A percentile compares a stretch with the other conserved stretches of the same genome.
Evolutionary conservation across 1,284 basidiomycete genomes (phyloP).

Genomic region (Ganoderma lucidum): DNA sequence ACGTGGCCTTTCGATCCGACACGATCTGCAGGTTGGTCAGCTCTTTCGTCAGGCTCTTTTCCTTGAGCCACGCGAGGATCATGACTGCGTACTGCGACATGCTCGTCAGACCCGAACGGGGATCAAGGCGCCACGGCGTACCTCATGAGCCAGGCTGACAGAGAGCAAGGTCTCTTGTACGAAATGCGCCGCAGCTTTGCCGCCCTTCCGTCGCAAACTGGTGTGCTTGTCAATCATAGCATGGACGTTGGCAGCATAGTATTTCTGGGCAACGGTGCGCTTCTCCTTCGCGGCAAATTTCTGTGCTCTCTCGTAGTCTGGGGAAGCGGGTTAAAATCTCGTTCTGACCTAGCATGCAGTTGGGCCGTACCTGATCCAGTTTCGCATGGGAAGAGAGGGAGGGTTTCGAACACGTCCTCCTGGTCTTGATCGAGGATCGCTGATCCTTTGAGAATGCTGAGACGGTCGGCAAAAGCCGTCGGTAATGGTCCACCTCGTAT

Average conservation of each 20-base stretch:
- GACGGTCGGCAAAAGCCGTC: neutral
- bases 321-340: neutral
- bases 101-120: neutral
- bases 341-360: neutral
- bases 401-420: neutral
- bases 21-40: neutral
- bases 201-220: neutral
- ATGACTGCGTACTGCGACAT: neutral
- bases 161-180: neutral
- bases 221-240: neutral
- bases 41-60: neutral
- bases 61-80: slow-evolving; percentile 1
- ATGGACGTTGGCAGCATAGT: neutral
- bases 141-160: neutral
- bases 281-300: neutral
- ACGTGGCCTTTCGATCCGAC: neutral
- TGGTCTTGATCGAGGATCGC: neutral
- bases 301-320: neutral
- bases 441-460: neutral
- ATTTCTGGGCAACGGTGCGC: neutral
- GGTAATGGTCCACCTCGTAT: neutral
- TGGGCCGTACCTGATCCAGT: neutral
- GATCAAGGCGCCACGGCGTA: neutral
- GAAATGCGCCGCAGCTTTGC: neutral
- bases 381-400: neutral